A percentile compares a stretch with the other conserved stretches of the same genome.
Evolutionary conservation across 2,329 filamentous ascomycete species (phyloP).

Genomic region (Orbilia ellipsospora): DNA sequence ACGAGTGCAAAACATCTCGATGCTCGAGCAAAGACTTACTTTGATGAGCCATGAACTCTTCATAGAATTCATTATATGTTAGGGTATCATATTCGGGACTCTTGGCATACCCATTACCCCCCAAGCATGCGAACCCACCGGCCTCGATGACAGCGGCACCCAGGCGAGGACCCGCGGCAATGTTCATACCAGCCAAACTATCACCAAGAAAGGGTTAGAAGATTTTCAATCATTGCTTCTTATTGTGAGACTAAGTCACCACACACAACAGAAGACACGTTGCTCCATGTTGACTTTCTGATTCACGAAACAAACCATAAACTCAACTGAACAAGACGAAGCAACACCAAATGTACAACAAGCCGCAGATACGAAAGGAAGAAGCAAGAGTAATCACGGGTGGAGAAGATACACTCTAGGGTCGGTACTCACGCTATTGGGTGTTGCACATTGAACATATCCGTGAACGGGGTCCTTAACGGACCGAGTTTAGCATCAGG

Average conservation of each 20-base stretch:
- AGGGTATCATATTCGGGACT: conserved; percentile 37
- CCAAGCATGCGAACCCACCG: conserved; percentile 40
- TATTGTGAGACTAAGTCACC: no score
- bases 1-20: conserved; percentile 70
- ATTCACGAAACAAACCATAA: no score
- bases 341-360: conserved; percentile 70
- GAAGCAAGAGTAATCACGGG: not conserved
- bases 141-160: conserved; percentile 49
- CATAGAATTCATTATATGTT: conserved; percentile 32
- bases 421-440: conserved; percentile 68
- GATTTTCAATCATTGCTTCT: not conserved
- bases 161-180: conserved; percentile 41
- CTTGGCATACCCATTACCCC: conserved; percentile 46
- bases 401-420: not conserved
- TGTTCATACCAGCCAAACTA: conserved; percentile 51
- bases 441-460: conserved; percentile 83
- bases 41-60: conserved; percentile 49
- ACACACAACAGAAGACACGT: no score
- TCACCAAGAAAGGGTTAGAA: not conserved
- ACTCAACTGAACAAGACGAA: not conserved
- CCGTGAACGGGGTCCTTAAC: conserved; percentile 79
- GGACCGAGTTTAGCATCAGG: conserved; percentile 32
- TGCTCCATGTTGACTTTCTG: no score
- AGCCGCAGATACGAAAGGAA: not conserved
- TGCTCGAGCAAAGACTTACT: conserved; percentile 69